These are phyloP conservation scores for Apiotrichum gracile DNA, from an alignment of 1,284 basidiomycete genomes.

Conservation along the genomic window DNA sequence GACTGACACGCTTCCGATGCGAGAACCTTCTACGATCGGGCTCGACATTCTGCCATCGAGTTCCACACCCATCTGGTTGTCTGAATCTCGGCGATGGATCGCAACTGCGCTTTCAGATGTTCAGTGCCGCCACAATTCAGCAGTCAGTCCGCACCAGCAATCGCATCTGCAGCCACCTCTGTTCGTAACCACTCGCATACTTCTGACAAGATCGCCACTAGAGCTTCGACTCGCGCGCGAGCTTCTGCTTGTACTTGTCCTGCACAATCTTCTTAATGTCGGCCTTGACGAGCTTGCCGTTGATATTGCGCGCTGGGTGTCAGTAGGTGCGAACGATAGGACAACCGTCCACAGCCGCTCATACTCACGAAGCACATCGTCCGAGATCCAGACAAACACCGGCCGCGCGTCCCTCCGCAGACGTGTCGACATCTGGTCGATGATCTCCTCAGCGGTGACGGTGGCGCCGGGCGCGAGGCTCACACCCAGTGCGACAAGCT, in stretches of 20 bases:
- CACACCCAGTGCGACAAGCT: conserved; percentile 34
- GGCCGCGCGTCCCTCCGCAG: background rate
- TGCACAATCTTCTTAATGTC: conserved; percentile 7
- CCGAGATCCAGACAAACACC: conserved; percentile 1
- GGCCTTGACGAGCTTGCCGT: conserved; percentile 8
- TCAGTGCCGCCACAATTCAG: no score
- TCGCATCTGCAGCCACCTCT: no score
- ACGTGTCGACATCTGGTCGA: conserved; percentile 1
- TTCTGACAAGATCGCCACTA: background rate
- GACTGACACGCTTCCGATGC: no score
- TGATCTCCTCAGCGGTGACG: conserved; percentile 7
- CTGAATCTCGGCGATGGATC: no score
- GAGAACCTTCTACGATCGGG: no score
- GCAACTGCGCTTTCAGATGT: no score
- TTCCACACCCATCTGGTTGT: no score
- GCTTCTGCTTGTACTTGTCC: background rate
- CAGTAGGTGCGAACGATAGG: background rate
- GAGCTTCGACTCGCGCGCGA: conserved; percentile 4
- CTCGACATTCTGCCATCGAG: no score
- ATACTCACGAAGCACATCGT: background rate
- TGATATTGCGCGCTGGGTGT: background rate
- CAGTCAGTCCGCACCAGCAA: no score
- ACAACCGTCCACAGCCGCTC: no score
- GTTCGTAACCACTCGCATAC: no score
- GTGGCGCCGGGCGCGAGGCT: conserved; percentile 17